Evolutionary conservation across 345 rosid species (phyloP), one percentile per base, ranked within the genome.

Genomic region (Capsella bursapastoris): DNA sequence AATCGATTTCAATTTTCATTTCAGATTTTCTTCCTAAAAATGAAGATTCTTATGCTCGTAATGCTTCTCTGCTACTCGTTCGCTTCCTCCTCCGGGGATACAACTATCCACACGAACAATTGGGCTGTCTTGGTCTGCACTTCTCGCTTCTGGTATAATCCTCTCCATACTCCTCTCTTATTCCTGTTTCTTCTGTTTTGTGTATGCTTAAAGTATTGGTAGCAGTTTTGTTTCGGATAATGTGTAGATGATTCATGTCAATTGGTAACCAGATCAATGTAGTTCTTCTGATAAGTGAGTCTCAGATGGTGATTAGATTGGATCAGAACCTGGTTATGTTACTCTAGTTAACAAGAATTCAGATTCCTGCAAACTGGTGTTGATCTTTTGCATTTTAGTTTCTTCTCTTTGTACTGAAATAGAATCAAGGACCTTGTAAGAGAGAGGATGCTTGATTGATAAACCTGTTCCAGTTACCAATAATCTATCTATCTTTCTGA

Each of bases 81-180:
- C 50, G 79, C 81, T 16, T 55, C 72, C 53, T 84, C 93, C 59
- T 78, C 88, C 29, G 83, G 86, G 55, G 94, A 89, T 70, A 78
- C 91, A 41, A 70, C 92, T 15, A 86, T 85, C 75, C 98, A 90
- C 80, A 92, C 98, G 56, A 95, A 95, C 84, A 95, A 92, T 71
- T 95, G 99, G 99, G 99, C 99, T 64, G 96, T 95, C 34, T 78
- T 95, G 68, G 99, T 95, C 81, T 95, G 99, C 87, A 92, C 98
- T 43, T 95, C 98, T 82, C 97, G 97, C 56, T 92, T 90, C 88
- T 95, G 99, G 99, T 95, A 43, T 79, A n/a, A 14, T 13, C 40
- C 40, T 18, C 55, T 28, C 8, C 41, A 11, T 31, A 31, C 22
- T 49, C 37, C 22, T 37, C 29, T 47, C 68, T 25, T 18, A 45